phyloP scores from a whole-genome alignment of 2,329 filamentous ascomycete species.

The Allantophomopsis cytisporea region DNA sequence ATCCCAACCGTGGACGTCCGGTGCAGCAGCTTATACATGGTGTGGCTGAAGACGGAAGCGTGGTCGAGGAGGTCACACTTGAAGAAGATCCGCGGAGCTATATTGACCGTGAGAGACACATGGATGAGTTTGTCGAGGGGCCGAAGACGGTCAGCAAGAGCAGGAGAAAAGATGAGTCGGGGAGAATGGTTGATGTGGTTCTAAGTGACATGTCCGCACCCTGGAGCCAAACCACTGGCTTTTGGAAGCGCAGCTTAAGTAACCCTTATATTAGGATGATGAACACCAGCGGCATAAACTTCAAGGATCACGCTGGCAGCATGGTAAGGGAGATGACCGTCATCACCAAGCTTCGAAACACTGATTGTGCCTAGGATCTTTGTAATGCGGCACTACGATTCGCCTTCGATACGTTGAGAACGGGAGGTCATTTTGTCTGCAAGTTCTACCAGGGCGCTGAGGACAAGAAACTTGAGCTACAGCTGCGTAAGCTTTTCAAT shows the following conservation, averaged over 20 bases:
- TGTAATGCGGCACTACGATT: conserved; percentile 78
- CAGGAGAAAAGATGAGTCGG: conserved; percentile 19
- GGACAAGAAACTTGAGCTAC: conserved; percentile 65
- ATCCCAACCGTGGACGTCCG: conserved; percentile 43
- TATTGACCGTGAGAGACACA: conserved; percentile 48
- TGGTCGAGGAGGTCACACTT: conserved; percentile 3
- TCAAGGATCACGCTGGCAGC: conserved; percentile 82
- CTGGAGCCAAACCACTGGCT: conserved; percentile 72
- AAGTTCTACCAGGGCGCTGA: conserved; percentile 93
- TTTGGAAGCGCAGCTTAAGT: conserved; percentile 82
- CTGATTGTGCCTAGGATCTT: conserved; percentile 51
- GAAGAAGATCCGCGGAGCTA: conserved; percentile 39
- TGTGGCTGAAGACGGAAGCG: conserved; percentile 6
- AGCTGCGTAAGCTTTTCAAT: conserved; percentile 62
- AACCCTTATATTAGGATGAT: conserved; percentile 97
- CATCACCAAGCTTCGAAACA: too few species aligned
- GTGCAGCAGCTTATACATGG: conserved; percentile 13
- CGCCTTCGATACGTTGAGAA: conserved; percentile 67
- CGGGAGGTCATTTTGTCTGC: conserved; percentile 84
- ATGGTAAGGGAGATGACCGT: conserved; percentile 51
- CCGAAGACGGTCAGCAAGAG: conserved; percentile 1
- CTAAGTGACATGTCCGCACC: conserved; percentile 98
- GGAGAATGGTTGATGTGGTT: conserved; percentile 71
- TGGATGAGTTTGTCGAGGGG: conserved; percentile 8
- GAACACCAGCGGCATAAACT: conserved; percentile 85